These are phyloP conservation scores for Suillus alpinus DNA, from an alignment of 768 basidiomycete species.

Conservation along the genomic window DNA sequence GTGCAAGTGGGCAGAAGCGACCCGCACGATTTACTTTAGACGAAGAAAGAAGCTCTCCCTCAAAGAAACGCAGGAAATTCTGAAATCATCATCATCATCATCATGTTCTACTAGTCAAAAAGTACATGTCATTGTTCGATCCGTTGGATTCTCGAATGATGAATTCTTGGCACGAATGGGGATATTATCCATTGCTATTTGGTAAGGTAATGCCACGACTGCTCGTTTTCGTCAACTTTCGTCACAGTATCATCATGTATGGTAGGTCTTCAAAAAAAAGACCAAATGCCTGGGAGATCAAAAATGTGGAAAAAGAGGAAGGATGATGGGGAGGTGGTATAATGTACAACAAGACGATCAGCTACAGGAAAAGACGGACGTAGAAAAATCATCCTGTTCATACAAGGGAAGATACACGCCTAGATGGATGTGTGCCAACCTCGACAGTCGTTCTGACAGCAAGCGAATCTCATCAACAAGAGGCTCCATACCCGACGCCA, in stretches of 20 bases:
- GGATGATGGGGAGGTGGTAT: not conserved
- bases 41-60: constrained; percentile 8
- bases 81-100: not conserved
- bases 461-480: constrained; percentile 62
- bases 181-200: constrained; percentile 1
- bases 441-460: constrained; percentile 68
- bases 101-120: not conserved
- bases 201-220: not conserved
- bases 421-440: constrained; percentile 71
- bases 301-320: not conserved
- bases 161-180: not conserved
- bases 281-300: constrained; percentile 3
- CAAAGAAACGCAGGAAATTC: constrained; percentile 24
- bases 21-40: constrained; percentile 7
- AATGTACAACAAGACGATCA: not conserved
- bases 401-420: constrained; percentile 77
- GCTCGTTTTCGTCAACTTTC: not conserved
- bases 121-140: not conserved
- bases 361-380: not conserved
- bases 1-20: constrained; percentile 15
- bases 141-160: not conserved
- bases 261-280: not conserved
- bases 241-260: not conserved
- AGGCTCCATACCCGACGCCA: constrained; percentile 66
- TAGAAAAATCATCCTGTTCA: constrained; percentile 60